Evolutionary conservation across 2,329 filamentous ascomycete genomes (phyloP).

Genomic region (Aspergillus fijiensis): DNA sequence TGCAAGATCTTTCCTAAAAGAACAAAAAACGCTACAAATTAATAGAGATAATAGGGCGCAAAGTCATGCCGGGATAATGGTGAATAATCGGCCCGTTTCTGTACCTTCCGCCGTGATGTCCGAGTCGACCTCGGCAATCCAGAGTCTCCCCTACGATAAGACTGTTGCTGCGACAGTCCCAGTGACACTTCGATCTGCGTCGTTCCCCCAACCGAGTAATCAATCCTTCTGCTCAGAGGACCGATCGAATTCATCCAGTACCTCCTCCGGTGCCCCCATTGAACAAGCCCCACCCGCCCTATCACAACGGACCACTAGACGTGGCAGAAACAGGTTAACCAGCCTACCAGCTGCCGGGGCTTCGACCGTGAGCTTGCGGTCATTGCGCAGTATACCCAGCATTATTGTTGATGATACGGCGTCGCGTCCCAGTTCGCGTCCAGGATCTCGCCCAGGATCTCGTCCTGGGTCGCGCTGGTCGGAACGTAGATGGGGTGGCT

Average conservation of each 20-base stretch:
- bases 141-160: slow-evolving; percentile 29
- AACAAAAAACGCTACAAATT: not conserved
- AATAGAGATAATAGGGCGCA: slow-evolving; percentile 13
- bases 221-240: slow-evolving; percentile 25
- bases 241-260: slow-evolving; percentile 26
- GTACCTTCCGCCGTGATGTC: slow-evolving; percentile 27
- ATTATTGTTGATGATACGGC: slow-evolving; percentile 40
- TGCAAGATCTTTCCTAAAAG: not conserved
- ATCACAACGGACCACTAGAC: slow-evolving; percentile 14
- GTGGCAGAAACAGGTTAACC: slow-evolving; percentile 17
- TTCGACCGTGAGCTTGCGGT: slow-evolving; percentile 29
- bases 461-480: slow-evolving; percentile 46
- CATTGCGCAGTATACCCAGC: slow-evolving; percentile 40
- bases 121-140: slow-evolving; percentile 27
- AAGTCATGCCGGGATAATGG: slow-evolving; percentile 41
- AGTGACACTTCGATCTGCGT: slow-evolving; percentile 29
- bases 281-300: slow-evolving; percentile 12
- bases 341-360: slow-evolving; percentile 24
- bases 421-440: slow-evolving; percentile 35
- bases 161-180: slow-evolving; percentile 25
- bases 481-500: slow-evolving; percentile 44
- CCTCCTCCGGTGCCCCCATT: slow-evolving; percentile 20
- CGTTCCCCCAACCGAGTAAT: slow-evolving; percentile 27
- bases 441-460: slow-evolving; percentile 36
- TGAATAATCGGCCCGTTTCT: slow-evolving; percentile 31